Evolutionary conservation across 2,329 filamentous ascomycete genomes (phyloP).

Genomic region (Stachybotrys chartarum): DNA sequence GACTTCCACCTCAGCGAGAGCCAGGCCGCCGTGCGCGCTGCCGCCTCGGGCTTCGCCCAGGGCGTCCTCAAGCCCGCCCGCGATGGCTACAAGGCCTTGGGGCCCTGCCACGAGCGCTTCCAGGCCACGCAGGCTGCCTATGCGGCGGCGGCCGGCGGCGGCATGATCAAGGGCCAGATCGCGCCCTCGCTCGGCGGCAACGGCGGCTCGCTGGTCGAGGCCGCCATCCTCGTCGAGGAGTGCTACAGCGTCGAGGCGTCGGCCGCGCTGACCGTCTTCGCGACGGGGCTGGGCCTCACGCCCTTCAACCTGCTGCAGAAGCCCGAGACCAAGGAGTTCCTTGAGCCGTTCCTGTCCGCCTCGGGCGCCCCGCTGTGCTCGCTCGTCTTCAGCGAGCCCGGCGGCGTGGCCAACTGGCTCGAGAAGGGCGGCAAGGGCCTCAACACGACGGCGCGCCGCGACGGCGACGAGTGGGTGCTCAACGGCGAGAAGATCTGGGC

Average conservation of each 20-base stretch:
- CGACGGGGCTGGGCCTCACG: slow-evolving; percentile 42
- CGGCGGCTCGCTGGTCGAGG: slow-evolving; percentile 35
- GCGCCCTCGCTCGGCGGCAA: slow-evolving; percentile 36
- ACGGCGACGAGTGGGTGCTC: slow-evolving; percentile 44
- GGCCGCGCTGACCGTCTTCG: slow-evolving; percentile 41
- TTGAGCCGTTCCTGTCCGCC: slow-evolving; percentile 38
- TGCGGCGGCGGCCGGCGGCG: slow-evolving; percentile 30
- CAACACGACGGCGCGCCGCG: slow-evolving; percentile 36
- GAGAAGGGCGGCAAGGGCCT: slow-evolving; percentile 41
- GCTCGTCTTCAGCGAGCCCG: slow-evolving; percentile 44
- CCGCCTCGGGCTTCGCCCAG: slow-evolving; percentile 13
- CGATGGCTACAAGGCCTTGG: slow-evolving; percentile 9
- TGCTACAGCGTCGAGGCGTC: slow-evolving; percentile 43
- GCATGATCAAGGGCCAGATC: slow-evolving; percentile 40
- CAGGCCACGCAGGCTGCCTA: slow-evolving; percentile 39
- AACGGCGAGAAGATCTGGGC: slow-evolving; percentile 52
- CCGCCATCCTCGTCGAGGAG: slow-evolving; percentile 44
- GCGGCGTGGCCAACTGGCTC: slow-evolving; percentile 43
- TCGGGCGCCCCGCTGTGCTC: slow-evolving; percentile 40
- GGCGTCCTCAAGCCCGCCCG: slow-evolving; percentile 13
- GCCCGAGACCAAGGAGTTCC: slow-evolving; percentile 31
- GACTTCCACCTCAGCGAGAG: slow-evolving; percentile 13
- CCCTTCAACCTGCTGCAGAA: slow-evolving; percentile 40
- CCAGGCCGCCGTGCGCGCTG: slow-evolving; percentile 10
- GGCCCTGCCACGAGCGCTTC: slow-evolving; percentile 29